phyloP scores from a whole-genome alignment of 2,329 filamentous ascomycete genomes.

The Microsporum audouinii region DNA sequence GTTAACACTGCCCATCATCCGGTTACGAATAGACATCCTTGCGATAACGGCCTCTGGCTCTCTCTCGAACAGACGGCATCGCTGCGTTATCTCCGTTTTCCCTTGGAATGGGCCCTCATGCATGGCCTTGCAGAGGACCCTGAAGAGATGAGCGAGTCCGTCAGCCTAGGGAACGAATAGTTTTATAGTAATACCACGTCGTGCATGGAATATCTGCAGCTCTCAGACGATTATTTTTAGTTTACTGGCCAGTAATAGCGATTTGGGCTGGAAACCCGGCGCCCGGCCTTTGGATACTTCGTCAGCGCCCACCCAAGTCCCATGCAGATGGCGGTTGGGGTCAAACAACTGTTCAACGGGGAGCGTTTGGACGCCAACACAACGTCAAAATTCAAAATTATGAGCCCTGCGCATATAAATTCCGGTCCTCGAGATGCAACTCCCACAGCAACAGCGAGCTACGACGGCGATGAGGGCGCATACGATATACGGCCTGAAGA shows the following conservation, averaged over 20 bases:
- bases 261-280: neutral
- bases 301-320: neutral
- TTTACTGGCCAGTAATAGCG: neutral
- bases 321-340: neutral
- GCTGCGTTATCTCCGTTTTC: neutral
- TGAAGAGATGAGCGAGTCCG: neutral
- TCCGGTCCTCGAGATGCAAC: neutral
- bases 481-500: neutral
- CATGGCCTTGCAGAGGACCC: neutral
- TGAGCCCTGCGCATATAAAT: conserved; percentile 2
- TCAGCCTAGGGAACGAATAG: neutral
- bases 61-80: neutral
- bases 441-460: neutral
- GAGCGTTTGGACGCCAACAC: neutral
- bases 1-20: neutral
- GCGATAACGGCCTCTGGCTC: neutral
- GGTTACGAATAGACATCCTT: too few relatives aligned
- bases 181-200: neutral
- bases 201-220: neutral
- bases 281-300: neutral
- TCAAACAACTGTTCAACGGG: neutral
- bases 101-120: neutral
- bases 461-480: neutral
- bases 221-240: neutral
- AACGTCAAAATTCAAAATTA: conserved; percentile 1